Conservation (phyloP, 208 protist species). For the Wallacemonas rigidus region DNA sequence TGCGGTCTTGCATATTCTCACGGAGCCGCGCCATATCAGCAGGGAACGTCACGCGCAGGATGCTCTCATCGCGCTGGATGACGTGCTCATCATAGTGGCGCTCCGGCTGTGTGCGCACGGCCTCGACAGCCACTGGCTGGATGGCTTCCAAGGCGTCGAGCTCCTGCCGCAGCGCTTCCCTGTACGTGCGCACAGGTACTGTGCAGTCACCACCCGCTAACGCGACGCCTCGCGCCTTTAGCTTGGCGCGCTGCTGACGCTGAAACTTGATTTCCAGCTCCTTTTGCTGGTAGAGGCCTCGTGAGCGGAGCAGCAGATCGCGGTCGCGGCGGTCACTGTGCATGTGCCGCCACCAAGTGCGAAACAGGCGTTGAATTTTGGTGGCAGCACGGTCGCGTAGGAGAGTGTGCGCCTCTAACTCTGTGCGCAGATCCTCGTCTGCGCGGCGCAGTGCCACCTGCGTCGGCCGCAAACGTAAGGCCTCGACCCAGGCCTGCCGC, state of each 20-base stretch:
- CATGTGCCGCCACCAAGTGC: slow-evolving; percentile 48
- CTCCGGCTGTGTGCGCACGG: neutral
- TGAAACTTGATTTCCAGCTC: slow-evolving; percentile 40
- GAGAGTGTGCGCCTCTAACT: slow-evolving; percentile 36
- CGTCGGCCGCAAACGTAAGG: slow-evolving; percentile 46
- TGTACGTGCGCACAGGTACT: slow-evolving; percentile 16
- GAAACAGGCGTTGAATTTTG: slow-evolving; percentile 69
- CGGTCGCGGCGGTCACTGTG: slow-evolving; percentile 42
- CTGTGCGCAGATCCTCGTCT: slow-evolving; percentile 31
- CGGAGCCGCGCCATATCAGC: slow-evolving; percentile 35
- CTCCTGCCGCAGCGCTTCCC: slow-evolving; percentile 19
- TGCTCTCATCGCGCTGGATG: slow-evolving; percentile 47
- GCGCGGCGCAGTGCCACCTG: slow-evolving; percentile 54
- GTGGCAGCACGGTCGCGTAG: slow-evolving; percentile 44
- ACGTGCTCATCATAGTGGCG: slow-evolving; percentile 31
- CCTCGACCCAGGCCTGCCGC: slow-evolving; percentile 43
- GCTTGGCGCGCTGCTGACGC: slow-evolving; percentile 20
- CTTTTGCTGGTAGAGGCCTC: slow-evolving; percentile 47
- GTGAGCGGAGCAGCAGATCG: slow-evolving; percentile 41
- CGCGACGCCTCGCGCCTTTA: slow-evolving; percentile 11
- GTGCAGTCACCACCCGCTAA: slow-evolving; percentile 13
- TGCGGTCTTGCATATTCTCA: slow-evolving; percentile 29
- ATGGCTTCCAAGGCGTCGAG: slow-evolving; percentile 17
- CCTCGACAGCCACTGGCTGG: slow-evolving; percentile 20
- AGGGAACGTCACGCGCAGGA: slow-evolving; percentile 30